Conservation (phyloP, 371 early-diverging fungal genomes). For the Umbelopsis sp. region DNA sequence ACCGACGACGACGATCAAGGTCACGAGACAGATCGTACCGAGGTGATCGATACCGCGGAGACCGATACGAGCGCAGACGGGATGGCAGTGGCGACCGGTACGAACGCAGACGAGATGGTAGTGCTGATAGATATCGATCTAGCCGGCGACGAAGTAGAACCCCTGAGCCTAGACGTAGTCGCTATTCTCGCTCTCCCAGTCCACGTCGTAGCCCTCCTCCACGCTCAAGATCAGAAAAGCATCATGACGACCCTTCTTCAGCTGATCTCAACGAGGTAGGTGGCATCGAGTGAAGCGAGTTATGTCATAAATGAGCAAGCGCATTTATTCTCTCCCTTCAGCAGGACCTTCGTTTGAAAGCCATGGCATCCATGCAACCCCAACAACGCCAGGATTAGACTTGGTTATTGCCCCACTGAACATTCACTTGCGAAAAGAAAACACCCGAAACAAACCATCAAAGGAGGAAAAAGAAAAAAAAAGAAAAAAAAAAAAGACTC, state of each 20-base stretch:
- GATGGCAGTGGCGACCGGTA: constrained; percentile 2
- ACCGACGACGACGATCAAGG: constrained; percentile 27
- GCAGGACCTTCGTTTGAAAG: background rate
- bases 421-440: no score
- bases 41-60: constrained; percentile 4
- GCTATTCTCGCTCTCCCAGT: constrained; percentile 2
- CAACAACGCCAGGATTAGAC: background rate
- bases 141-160: constrained; percentile 13
- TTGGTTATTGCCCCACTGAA: no score
- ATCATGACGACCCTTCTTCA: background rate
- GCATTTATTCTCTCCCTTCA: background rate
- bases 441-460: no score
- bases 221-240: background rate
- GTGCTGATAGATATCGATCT: constrained; percentile 2
- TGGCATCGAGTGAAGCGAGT: no score
- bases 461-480: no score
- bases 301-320: no score
- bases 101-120: constrained; percentile 7
- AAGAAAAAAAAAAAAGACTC: no score
- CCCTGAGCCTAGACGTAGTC: constrained; percentile 3
- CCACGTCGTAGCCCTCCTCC: background rate
- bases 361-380: constrained; percentile 5
- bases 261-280: no score
- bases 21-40: constrained; percentile 19
- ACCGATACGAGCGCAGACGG: constrained; percentile 10